Evolutionary conservation across 2,329 filamentous ascomycete species (phyloP).

Genomic region (Cyclaneusma minus): DNA sequence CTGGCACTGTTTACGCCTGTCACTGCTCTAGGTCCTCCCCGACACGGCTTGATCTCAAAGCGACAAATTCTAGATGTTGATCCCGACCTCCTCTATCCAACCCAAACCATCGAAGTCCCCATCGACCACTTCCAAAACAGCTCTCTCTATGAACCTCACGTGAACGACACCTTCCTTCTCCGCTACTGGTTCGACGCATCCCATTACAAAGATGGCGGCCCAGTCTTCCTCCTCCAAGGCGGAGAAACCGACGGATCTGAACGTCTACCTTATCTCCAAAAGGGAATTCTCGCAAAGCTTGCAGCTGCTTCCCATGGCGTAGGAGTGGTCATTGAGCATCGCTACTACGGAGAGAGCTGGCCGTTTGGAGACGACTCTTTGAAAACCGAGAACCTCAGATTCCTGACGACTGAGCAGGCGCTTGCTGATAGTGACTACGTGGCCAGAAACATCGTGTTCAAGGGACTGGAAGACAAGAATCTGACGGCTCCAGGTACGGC

Average conservation of each 20-base stretch:
- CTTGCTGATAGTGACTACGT: slow-evolving; percentile 74
- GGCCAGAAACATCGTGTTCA: slow-evolving; percentile 54
- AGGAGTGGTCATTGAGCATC: slow-evolving; percentile 70
- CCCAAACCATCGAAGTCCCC: slow-evolving; percentile 20
- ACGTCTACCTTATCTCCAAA: slow-evolving; percentile 56
- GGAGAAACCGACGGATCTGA: slow-evolving; percentile 53
- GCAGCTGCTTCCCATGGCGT: slow-evolving; percentile 57
- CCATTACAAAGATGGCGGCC: slow-evolving; percentile 62
- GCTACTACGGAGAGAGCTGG: slow-evolving; percentile 70
- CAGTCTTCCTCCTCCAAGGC: slow-evolving; percentile 60
- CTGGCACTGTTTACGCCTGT: no score
- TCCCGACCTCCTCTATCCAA: slow-evolving; percentile 14
- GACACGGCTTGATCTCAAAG: no score
- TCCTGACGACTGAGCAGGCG: slow-evolving; percentile 71
- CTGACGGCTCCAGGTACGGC: slow-evolving; percentile 50
- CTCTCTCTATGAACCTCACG: slow-evolving; percentile 61
- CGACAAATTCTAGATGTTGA: slow-evolving; percentile 12
- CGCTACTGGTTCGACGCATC: slow-evolving; percentile 74
- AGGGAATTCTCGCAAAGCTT: slow-evolving; percentile 61
- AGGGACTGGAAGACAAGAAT: slow-evolving; percentile 50
- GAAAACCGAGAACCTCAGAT: slow-evolving; percentile 54
- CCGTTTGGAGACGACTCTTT: slow-evolving; percentile 46
- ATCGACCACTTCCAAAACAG: slow-evolving; percentile 80
- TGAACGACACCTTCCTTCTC: slow-evolving; percentile 48
- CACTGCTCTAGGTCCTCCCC: no score